Percentiles rank a stretch among this genome's conserved stretches.
Evolutionary conservation across 305 asterid species (phyloP).

Genomic region (Fraxinus nigra): DNA sequence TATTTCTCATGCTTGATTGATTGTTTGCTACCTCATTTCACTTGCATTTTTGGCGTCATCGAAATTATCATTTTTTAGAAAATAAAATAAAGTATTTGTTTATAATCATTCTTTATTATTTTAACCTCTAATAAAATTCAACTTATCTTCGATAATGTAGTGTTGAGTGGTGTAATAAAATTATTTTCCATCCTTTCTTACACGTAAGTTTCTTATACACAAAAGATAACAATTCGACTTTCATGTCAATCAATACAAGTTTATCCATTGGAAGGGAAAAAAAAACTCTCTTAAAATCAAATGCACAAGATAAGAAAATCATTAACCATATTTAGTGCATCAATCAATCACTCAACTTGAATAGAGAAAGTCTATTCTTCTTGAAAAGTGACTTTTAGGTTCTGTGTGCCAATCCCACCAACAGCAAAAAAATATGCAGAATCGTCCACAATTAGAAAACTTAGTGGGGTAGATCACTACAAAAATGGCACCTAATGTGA

Average conservation of each 20-base stretch:
- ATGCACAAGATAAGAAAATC: neutral
- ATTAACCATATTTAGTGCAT: neutral
- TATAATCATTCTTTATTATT: neutral
- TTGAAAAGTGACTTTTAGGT: neutral
- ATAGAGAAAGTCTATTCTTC: neutral
- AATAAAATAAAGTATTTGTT: neutral
- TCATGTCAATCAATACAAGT: neutral
- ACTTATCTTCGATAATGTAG: neutral
- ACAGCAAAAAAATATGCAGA: neutral
- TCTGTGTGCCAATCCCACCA: conserved; percentile 2
- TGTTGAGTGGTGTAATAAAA: neutral
- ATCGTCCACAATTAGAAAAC: neutral
- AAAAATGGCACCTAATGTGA: neutral
- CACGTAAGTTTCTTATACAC: neutral
- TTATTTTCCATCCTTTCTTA: neutral
- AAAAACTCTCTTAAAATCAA: neutral
- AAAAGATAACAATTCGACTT: neutral
- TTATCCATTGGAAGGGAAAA: neutral
- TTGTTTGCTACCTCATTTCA: neutral
- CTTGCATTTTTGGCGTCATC: neutral
- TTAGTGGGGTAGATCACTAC: neutral
- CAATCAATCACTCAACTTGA: neutral
- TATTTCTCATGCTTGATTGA: neutral
- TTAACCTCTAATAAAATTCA: neutral
- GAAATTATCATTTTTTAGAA: neutral